Evolutionary conservation across 306 rosid genomes (phyloP).

Genomic region (Boehmeria nivea): DNA sequence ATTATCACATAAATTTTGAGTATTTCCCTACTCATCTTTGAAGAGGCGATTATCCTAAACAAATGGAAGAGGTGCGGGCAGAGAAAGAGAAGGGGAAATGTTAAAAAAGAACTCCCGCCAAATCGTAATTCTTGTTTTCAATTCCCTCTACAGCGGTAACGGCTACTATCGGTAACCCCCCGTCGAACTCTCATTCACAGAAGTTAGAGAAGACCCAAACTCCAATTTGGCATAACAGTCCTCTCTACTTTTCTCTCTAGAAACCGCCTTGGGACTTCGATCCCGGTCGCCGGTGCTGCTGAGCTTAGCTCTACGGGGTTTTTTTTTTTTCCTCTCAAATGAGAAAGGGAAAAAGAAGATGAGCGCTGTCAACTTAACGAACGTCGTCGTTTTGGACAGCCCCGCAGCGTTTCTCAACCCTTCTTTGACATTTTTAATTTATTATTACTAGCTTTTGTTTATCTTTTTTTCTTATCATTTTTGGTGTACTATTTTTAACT

Average conservation of each 20-base stretch:
- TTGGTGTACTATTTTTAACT: no score
- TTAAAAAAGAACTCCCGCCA: constrained; percentile 23
- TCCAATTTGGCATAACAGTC: no score
- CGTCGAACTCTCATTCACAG: no score
- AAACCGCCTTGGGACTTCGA: no score
- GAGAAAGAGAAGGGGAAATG: neutral
- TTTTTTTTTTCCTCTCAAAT: neutral
- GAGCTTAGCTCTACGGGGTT: no score
- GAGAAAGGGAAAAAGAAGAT: constrained; percentile 17
- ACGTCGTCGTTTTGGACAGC: constrained; percentile 77
- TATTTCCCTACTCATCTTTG: no score
- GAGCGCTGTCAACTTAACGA: constrained; percentile 89
- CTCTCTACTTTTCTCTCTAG: no score
- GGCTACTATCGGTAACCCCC: constrained; percentile 16
- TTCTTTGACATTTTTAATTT: constrained; percentile 43
- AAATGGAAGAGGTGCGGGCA: no score
- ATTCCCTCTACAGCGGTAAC: constrained; percentile 22
- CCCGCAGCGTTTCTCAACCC: constrained; percentile 63
- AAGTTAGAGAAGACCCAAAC: no score
- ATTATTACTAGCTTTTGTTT: constrained; percentile 34
- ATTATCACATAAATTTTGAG: no score
- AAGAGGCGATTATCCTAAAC: no score
- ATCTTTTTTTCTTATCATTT: neutral
- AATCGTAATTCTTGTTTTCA: neutral
- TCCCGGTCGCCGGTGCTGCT: no score